phyloP scores from a whole-genome alignment of 352 stramenopile species.

The Phytophthora hybrid region DNA sequence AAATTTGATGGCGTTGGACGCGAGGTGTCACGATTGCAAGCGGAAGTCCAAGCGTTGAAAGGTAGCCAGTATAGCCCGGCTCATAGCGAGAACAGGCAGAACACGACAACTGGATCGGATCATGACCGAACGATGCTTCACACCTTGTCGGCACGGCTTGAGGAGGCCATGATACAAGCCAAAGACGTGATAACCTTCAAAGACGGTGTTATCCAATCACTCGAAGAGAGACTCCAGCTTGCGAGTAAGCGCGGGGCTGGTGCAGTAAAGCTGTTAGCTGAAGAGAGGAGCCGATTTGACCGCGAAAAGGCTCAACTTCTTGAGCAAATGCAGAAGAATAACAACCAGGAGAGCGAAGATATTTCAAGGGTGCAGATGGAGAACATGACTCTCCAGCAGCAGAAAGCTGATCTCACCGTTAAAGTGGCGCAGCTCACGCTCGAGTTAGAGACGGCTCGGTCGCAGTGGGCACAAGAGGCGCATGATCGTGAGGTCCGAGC shows the following conservation, averaged over 20 bases:
- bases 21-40: constrained; percentile 55
- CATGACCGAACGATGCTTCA: constrained; percentile 61
- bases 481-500: constrained; percentile 27
- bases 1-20: constrained; percentile 58
- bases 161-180: constrained; percentile 71
- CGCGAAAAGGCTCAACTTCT: constrained; percentile 28
- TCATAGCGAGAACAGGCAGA: not conserved
- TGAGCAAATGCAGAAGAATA: constrained; percentile 28
- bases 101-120: not conserved
- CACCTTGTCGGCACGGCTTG: constrained; percentile 59
- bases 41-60: constrained; percentile 55
- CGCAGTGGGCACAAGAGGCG: constrained; percentile 34
- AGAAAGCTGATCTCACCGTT: constrained; percentile 43
- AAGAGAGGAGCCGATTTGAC: constrained; percentile 32
- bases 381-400: constrained; percentile 31
- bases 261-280: constrained; percentile 21
- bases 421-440: constrained; percentile 45
- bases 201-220: constrained; percentile 59
- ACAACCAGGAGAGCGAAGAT: constrained; percentile 20
- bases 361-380: constrained; percentile 21
- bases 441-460: constrained; percentile 39
- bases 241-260: constrained; percentile 33
- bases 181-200: constrained; percentile 79
- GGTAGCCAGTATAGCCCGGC: not conserved
- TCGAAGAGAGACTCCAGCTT: constrained; percentile 54